Evolutionary conservation across 371 early-diverging fungal species (phyloP), one percentile per base, ranked within the genome.

Genomic region (Dichotomocladium elegans): DNA sequence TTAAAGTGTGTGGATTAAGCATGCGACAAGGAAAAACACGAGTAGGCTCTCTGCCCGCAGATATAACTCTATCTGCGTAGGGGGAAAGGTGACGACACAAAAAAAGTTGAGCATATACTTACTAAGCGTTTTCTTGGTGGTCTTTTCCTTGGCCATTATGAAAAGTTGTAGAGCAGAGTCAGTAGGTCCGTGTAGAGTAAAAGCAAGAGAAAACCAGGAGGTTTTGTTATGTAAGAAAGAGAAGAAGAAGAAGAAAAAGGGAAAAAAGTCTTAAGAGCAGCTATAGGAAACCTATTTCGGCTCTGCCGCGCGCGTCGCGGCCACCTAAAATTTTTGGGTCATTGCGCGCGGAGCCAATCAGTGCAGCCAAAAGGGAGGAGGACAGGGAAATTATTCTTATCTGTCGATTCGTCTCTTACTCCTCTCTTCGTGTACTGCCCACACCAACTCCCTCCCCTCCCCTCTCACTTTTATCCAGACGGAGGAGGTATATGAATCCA

Each of bases 71-170:
- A n/a, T n/a, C n/a, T n/a, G n/a, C n/a, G n/a, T n/a, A n/a, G 41
- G 43, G 17, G 7, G 0, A 26, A 42, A 25, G 27, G 15, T 37
- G 17, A 29, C 30, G 22, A 47, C 33, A n/a, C 10, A 9, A 10
- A n/a, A 26, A 52, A 40, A 25, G 22, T 19, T 5, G n/a, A n/a
- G n/a, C n/a, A n/a, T n/a, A 37, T n/a, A 37, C 37, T 17, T 37
- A 37, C 37, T 49, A n/a, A 31, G 24, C n/a, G 42, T 49, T 44
- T 59, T 53, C 60, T 59, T 59, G 49, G 60, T 37, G 30, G 49
- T 35, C 49, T 53, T 59, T 47, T 59, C 60, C 53, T 59, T 59
- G 60, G 60, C 60, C 60, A 59, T 59, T 59, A 59, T 53, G 53
- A 59, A 59, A 59, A 43, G 47, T 59, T 59, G 51, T 59, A 48